Conservation (phyloP, 2,329 filamentous ascomycete genomes). For the Claviceps arundinis region DNA sequence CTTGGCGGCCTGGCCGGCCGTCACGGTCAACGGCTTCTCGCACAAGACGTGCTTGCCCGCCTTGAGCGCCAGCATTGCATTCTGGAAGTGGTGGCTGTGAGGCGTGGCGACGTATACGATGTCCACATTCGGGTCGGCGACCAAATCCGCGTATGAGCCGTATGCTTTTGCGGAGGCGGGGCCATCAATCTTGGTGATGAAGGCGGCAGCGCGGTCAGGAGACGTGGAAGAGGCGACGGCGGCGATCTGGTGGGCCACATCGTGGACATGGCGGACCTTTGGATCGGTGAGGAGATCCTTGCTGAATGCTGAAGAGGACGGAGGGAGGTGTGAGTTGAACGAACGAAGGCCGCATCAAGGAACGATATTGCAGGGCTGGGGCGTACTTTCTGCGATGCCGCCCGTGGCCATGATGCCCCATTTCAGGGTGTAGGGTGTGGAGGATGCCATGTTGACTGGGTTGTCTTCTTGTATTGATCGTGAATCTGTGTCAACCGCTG, state of each 20-base stretch:
- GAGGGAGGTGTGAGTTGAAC: not conserved
- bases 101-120: slow-evolving; percentile 84
- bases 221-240: slow-evolving; percentile 73
- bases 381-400: slow-evolving; percentile 42
- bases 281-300: slow-evolving; percentile 70
- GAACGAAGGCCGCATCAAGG: no score
- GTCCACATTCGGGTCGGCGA: slow-evolving; percentile 65
- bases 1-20: slow-evolving; percentile 59
- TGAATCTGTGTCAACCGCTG: no score
- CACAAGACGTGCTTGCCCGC: slow-evolving; percentile 82
- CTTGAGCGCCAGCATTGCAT: slow-evolving; percentile 70
- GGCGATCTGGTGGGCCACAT: slow-evolving; percentile 64
- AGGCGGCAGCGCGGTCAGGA: slow-evolving; percentile 52
- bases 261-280: slow-evolving; percentile 50
- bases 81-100: slow-evolving; percentile 88
- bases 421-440: slow-evolving; percentile 32
- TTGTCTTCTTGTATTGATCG: not conserved
- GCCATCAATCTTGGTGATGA: slow-evolving; percentile 59
- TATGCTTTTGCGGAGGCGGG: slow-evolving; percentile 57
- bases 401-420: slow-evolving; percentile 52
- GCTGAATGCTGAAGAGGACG: slow-evolving; percentile 41
- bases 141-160: slow-evolving; percentile 70
- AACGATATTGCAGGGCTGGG: no score
- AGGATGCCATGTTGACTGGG: slow-evolving; percentile 24
- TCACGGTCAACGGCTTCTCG: slow-evolving; percentile 84